Percentiles rank a stretch among this genome's conserved stretches.
Evolutionary conservation across 2,329 filamentous ascomycete genomes (phyloP).

Genomic region (Hypoxylon rubiginosum): DNA sequence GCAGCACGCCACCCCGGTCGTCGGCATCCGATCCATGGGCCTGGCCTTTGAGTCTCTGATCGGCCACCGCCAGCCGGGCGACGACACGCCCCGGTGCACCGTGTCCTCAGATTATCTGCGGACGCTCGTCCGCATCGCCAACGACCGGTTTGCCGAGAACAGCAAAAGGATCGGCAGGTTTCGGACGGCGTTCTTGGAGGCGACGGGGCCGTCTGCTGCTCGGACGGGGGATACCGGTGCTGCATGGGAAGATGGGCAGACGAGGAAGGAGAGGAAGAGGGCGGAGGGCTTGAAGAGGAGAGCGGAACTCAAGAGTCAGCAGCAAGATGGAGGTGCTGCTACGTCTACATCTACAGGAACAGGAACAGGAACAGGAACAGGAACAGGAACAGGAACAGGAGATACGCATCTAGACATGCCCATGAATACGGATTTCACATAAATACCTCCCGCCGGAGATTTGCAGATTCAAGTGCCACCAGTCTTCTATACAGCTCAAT

Average conservation of each 20-base stretch:
- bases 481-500: conserved; percentile 46
- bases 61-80: conserved; percentile 65
- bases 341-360: conserved; percentile 28
- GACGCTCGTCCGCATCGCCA: conserved; percentile 76
- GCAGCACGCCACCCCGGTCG: conserved; percentile 71
- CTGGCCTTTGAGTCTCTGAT: conserved; percentile 86
- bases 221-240: conserved; percentile 53
- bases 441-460: conserved; percentile 23
- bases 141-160: conserved; percentile 81
- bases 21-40: conserved; percentile 87
- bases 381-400: too few relatives aligned
- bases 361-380: too few relatives aligned
- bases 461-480: neutral
- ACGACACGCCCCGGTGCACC: conserved; percentile 57
- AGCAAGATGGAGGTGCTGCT: conserved; percentile 4
- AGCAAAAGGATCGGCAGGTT: conserved; percentile 76
- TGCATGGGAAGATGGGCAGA: conserved; percentile 68
- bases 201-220: conserved; percentile 46
- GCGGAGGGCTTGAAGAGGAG: conserved; percentile 69
- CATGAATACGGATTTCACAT: conserved; percentile 47
- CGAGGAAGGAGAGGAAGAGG: conserved; percentile 67
- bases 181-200: conserved; percentile 61
- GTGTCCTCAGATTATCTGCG: conserved; percentile 77
- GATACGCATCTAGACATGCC: conserved; percentile 37
- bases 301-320: conserved; percentile 55